Evolutionary conservation across 352 stramenopile species (phyloP), one percentile per base, ranked within the genome.

Genomic region (Pythium rhizo-oryzae): DNA sequence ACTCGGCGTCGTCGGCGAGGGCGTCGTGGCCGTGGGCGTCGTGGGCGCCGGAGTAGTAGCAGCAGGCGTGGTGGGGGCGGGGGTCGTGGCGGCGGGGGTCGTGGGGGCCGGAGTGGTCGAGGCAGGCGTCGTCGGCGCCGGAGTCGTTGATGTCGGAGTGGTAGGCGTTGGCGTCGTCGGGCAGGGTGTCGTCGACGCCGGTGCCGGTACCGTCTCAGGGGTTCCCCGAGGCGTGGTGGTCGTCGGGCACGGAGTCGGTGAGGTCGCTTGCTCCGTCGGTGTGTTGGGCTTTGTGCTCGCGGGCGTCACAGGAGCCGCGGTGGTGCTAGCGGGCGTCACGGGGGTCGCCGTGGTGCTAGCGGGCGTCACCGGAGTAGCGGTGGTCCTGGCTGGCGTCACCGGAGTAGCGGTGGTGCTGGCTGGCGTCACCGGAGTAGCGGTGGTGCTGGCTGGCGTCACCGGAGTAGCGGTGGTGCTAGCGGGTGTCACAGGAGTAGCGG

Each of bases 151-250:
- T 21, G 55, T 51, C 30, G 21, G 37, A 4, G 53, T 47, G 13
- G 53, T 47, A 9, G 53, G 35, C 16, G 33, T 33, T 8, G 53
- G 33, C 16, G 53, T 47, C 19, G 53, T 46, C 21, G 53, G 53
- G 1, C 30, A 12, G 1, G 53, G 35, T 5, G 30, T 59, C 8
- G 53, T 59, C 24, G 33, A 12, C 16, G 53, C 33, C 16, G 53
- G 33, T 16, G 55, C 52, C 15, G 55, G 47, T 50, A 19, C 33
- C 50, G 30, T 21, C 18, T 9, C 33, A 25, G 58, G 18, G 3
- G 58, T 51, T 35, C n/a, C n/a, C n/a, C n/a, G n/a, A n/a, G 58
- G 18, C n/a, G 44, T 33, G 5, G 58, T 24, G 8, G 52, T 58
- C 15, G 52, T 58, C 24, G 52, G 52, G 6, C 8, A 28, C 43